Evolutionary conservation across 1,139 yeast species (phyloP), one percentile per base, ranked within the genome.

Genomic region (Suhomyces maxii): DNA sequence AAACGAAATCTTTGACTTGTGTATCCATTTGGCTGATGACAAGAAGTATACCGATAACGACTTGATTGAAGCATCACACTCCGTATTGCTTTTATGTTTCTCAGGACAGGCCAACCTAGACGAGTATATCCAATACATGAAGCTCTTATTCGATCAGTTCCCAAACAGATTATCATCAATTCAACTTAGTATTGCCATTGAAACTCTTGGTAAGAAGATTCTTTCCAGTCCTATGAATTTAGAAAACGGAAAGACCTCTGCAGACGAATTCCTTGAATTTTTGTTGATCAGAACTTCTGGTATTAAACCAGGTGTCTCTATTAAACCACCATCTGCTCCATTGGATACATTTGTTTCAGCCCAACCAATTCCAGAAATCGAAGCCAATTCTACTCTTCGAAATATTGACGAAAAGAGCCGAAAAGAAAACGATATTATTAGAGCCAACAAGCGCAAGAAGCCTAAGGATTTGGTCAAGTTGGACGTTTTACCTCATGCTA

Each of bases 61-160:
- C 8, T 53, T 83, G 6, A 63, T 83, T 6, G 95, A 86, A 58
- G 80, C 86, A 0, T 74, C 84, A 1, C 95, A 87, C 58, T 82
- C 90, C 0, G 87, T 84, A 0, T 67, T 84, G 52, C 67, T 86
- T 34, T 69, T 77, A 41, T 77, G 73, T 53, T 76, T 73, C 51
- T 61, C 67, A 18, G 56, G 56, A 44, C 50, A 55, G 23, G 56
- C 53, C 6, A 60, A 72, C 12, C 55, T 76, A 4, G 38, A 61
- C 51, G 53, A 68, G 67, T 46, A 71, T 65, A 30, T 65, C 64
- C 46, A 64, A 23, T 75, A 74, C 48, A 59, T 71, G 8, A 61
- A 62, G 26, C 56, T 74, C 26, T 55, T 73, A 9, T 53, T 65
- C 26, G 46, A 63, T 2, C 86, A 86, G 48, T 86, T 83, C 55